Evolutionary conservation across 164 flowering plant genomes (phyloP).

Genomic region (Tinospora cordifolia): DNA sequence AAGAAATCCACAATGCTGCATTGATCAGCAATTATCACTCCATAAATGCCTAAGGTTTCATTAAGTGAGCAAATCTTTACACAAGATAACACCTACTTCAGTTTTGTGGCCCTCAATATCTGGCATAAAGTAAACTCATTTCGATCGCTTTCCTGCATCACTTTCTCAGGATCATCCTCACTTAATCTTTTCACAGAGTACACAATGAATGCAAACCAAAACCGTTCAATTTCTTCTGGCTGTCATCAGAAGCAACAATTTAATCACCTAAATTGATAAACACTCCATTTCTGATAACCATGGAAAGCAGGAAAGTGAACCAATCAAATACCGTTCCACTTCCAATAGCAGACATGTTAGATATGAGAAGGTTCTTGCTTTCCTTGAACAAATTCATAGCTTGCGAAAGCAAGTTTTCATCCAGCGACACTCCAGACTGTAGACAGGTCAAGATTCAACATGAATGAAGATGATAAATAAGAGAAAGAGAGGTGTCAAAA

Average conservation of each 20-base stretch:
- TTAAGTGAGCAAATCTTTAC: not conserved
- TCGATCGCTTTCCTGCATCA: constrained; percentile 19
- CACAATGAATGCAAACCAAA: constrained; percentile 71
- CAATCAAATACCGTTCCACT: constrained; percentile 39
- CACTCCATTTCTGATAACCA: not conserved
- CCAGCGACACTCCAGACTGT: constrained; percentile 47
- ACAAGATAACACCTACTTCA: constrained; percentile 43
- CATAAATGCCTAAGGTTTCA: not conserved
- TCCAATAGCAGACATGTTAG: constrained; percentile 47
- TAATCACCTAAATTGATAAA: not conserved
- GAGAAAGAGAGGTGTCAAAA: not conserved
- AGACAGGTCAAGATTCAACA: constrained; percentile 7
- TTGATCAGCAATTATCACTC: not conserved
- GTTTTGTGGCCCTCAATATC: constrained; percentile 54
- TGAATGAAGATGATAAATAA: not conserved
- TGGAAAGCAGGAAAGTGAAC: not conserved
- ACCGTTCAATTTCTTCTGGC: constrained; percentile 73
- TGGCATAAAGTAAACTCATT: constrained; percentile 51
- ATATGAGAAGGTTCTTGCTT: constrained; percentile 44
- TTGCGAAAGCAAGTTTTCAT: constrained; percentile 28
- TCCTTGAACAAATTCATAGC: constrained; percentile 48
- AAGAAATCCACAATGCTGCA: constrained; percentile 67
- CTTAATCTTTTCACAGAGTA: constrained; percentile 53
- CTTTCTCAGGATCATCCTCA: constrained; percentile 22
- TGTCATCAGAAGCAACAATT: constrained; percentile 18